phyloP scores from a whole-genome alignment of 169 alveolate species.

The Plasmodium relictum region DNA sequence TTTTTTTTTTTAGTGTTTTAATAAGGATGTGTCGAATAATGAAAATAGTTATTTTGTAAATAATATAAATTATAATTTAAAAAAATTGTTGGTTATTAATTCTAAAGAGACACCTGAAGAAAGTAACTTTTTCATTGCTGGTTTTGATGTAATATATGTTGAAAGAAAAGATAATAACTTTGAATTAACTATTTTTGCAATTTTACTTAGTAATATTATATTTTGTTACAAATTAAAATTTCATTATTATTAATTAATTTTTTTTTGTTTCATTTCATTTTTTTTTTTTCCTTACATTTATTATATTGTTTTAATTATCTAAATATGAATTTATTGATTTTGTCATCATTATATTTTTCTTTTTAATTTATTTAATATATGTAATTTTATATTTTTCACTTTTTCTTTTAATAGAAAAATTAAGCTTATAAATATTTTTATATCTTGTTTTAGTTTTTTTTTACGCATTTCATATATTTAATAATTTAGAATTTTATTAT shows the following conservation, averaged over 20 bases:
- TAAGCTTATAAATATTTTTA: too few relatives aligned
- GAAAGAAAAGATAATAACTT: constrained; percentile 23
- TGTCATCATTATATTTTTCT: too few relatives aligned
- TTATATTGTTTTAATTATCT: too few relatives aligned
- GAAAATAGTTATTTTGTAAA: constrained; percentile 30
- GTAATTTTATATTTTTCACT: too few relatives aligned
- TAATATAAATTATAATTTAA: constrained; percentile 59
- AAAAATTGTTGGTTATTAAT: constrained; percentile 15
- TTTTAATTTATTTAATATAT: too few relatives aligned
- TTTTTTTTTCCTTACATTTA: background rate
- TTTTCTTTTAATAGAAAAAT: too few relatives aligned
- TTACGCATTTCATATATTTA: too few relatives aligned
- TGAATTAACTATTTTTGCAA: constrained; percentile 52
- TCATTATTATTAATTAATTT: constrained; percentile 38
- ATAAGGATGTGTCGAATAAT: constrained; percentile 14
- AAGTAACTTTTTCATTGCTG: constrained; percentile 56
- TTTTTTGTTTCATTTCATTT: background rate
- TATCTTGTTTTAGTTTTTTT: too few relatives aligned
- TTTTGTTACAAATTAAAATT: constrained; percentile 70
- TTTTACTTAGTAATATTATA: constrained; percentile 31
- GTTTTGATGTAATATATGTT: constrained; percentile 59
- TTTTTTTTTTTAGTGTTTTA: constrained; percentile 25
- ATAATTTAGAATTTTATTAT: too few relatives aligned
- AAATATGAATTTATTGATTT: too few relatives aligned
- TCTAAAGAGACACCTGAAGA: constrained; percentile 9